Conservation (phyloP, 2,329 filamentous ascomycete genomes). For the Hypoxylon sp. region DNA sequence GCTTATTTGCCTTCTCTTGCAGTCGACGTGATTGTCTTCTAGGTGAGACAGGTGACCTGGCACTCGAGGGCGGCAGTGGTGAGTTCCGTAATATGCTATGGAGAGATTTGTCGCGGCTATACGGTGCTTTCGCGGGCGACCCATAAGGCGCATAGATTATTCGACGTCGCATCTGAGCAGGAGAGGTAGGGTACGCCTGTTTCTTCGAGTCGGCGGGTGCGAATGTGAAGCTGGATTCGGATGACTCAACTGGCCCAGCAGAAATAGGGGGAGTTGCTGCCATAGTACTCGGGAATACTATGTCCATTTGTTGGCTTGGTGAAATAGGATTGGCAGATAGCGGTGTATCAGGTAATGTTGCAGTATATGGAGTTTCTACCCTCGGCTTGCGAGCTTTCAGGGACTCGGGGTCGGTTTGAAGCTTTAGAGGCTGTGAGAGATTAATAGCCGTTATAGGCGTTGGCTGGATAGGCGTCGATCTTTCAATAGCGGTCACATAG, state of each 20-base stretch:
- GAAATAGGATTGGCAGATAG: conserved; percentile 61
- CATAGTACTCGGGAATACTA: conserved; percentile 64
- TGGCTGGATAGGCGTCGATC: conserved; percentile 59
- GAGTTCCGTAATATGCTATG: conserved; percentile 74
- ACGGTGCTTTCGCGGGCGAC: conserved; percentile 55
- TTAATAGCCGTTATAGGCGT: conserved; percentile 61
- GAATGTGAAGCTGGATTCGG: conserved; percentile 56
- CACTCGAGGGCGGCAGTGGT: conserved; percentile 63
- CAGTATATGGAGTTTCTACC: conserved; percentile 55
- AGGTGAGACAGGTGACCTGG: conserved; percentile 61
- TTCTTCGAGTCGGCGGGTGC: conserved; percentile 48
- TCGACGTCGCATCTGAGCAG: conserved; percentile 51
- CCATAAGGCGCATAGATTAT: conserved; percentile 47
- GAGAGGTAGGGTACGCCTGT: conserved; percentile 42
- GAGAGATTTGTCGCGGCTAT: conserved; percentile 65
- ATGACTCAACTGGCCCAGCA: conserved; percentile 59
- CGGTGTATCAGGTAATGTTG: conserved; percentile 62
- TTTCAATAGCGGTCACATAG: conserved; percentile 69
- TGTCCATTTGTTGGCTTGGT: conserved; percentile 54
- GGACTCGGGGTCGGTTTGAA: conserved; percentile 49
- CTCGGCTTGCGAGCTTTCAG: conserved; percentile 46
- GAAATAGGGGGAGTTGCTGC: conserved; percentile 68
- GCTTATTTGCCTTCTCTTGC: conserved; percentile 62
- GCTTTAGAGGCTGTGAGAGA: conserved; percentile 50
- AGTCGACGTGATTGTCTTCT: conserved; percentile 63